Evolutionary conservation across 1,284 basidiomycete species (phyloP), one percentile per base, ranked within the genome.

Genomic region (Rhodofomes roseus): DNA sequence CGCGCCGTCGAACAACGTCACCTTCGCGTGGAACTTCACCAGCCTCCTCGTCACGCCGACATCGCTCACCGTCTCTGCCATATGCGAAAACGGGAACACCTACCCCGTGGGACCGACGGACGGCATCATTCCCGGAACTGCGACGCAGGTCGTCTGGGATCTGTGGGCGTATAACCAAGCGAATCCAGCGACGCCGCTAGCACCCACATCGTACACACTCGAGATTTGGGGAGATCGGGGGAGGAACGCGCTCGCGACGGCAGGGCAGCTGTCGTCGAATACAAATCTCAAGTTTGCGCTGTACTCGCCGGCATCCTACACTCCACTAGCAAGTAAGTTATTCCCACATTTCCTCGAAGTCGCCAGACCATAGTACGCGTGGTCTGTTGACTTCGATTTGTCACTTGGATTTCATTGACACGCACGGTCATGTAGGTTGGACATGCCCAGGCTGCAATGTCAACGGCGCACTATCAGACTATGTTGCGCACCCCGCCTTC

Each of bases 1-100:
- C 66, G 92, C 90, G 0, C 75, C 78, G 0, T 79, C 80, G 51
- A 82, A 92, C 68, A 79, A 79, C 59, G 82, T 96, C 70, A 96
- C 93, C 22, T 93, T 96, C 74, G 93, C 82, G n/a, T 97, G 95
- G 95, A 96, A 94, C 73, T 83, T 92, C 66, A 93, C 90, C 22
- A 80, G 80, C 62, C 77, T 96, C 25, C 77, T 86, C 62, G 81
- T 81, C 39, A 82, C 81, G 0, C 93, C 94, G 0, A 82, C 83
- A 0, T 76, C 79, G 60, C 79, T 97, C 63, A 96, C 95, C 11
- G 79, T 96, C 62, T 83, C 85, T 52, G 95, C 95, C 23, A 81
- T 88, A 48, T 90, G 92, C 71, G 86, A 87, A 9, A 95, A 95
- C 70, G 90, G 91, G 7, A 90, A 92, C 74, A 95, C 92, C 6